Evolutionary conservation across 495 filamentous ascomycete genomes (phyloP).

Genomic region (Cryomyces minteri): DNA sequence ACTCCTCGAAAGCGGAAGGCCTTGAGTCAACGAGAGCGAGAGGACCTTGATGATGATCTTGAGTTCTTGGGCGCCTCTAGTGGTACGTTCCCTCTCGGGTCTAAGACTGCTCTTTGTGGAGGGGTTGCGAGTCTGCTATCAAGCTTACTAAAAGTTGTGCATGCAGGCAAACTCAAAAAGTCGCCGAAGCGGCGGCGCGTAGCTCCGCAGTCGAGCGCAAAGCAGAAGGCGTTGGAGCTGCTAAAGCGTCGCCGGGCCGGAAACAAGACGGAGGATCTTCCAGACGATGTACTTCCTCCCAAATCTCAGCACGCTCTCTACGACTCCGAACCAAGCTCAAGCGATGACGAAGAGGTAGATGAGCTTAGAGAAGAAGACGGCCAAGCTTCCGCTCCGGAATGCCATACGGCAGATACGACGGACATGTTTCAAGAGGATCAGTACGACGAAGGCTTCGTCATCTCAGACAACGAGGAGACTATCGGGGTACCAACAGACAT

Average conservation of each 20-base stretch:
- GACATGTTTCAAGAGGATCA: slow-evolving; percentile 27
- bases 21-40: slow-evolving; percentile 9
- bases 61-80: slow-evolving; percentile 14
- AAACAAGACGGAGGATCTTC: neutral
- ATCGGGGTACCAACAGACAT: slow-evolving; percentile 40
- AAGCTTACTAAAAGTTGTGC: neutral
- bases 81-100: neutral
- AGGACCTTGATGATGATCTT: slow-evolving; percentile 20
- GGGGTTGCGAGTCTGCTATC: no score
- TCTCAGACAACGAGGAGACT: slow-evolving; percentile 41
- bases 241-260: slow-evolving; percentile 14
- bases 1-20: neutral
- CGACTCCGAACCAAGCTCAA: slow-evolving; percentile 5
- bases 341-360: slow-evolving; percentile 3
- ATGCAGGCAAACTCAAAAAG: neutral
- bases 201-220: slow-evolving; percentile 3
- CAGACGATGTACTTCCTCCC: neutral
- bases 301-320: neutral
- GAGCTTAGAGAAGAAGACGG: neutral
- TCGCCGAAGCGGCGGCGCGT: neutral
- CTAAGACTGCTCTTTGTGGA: no score
- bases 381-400: neutral
- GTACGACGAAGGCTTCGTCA: slow-evolving; percentile 54
- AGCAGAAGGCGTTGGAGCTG: slow-evolving; percentile 14
- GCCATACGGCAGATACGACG: slow-evolving; percentile 2